A percentile compares a stretch with the other conserved stretches of the same genome.
Evolutionary conservation across 805 yeast species (phyloP).

Genomic region (Zygosaccharomyces kombuchaensis): DNA sequence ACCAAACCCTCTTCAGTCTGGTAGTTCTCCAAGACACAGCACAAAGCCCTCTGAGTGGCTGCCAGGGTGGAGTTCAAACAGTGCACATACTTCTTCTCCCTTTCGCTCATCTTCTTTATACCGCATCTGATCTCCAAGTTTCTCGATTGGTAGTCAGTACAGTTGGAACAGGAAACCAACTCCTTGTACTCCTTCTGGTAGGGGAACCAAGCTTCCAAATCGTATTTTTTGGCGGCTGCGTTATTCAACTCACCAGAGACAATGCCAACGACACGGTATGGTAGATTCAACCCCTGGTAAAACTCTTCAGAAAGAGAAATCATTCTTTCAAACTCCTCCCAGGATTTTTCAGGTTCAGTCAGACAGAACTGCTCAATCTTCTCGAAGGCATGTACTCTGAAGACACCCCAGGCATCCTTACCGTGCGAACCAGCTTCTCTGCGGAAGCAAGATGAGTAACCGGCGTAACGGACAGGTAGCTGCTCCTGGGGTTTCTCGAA

Average conservation of each 20-base stretch:
- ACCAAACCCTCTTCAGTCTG: constrained; percentile 94
- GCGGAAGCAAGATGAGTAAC: constrained; percentile 97
- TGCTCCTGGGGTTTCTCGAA: constrained; percentile 96
- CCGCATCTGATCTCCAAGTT: constrained; percentile 99
- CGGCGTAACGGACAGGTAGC: constrained; percentile 94
- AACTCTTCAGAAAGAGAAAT: constrained; percentile 86
- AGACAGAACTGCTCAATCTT: constrained; percentile 94
- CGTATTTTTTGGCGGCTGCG: constrained; percentile 98
- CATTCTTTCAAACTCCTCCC: constrained; percentile 97
- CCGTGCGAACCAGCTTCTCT: constrained; percentile 99
- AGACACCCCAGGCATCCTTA: constrained; percentile 99
- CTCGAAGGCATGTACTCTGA: constrained; percentile 98
- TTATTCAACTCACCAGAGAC: constrained; percentile 98
- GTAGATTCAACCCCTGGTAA: constrained; percentile 85
- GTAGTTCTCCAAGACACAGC: constrained; percentile 96
- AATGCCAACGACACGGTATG: constrained; percentile 96
- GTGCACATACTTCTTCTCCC: constrained; percentile 96
- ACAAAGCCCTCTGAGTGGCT: constrained; percentile 97
- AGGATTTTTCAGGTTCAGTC: constrained; percentile 96
- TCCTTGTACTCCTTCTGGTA: constrained; percentile 98
- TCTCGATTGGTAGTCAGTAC: constrained; percentile 99
- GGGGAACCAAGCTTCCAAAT: constrained; percentile 99
- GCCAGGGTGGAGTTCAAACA: constrained; percentile 96
- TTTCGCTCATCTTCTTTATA: constrained; percentile 89
- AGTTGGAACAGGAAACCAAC: constrained; percentile 96